Evolutionary conservation across 768 basidiomycete species (phyloP), one percentile per base, ranked within the genome.

Genomic region (Wakefieldia striispora): DNA sequence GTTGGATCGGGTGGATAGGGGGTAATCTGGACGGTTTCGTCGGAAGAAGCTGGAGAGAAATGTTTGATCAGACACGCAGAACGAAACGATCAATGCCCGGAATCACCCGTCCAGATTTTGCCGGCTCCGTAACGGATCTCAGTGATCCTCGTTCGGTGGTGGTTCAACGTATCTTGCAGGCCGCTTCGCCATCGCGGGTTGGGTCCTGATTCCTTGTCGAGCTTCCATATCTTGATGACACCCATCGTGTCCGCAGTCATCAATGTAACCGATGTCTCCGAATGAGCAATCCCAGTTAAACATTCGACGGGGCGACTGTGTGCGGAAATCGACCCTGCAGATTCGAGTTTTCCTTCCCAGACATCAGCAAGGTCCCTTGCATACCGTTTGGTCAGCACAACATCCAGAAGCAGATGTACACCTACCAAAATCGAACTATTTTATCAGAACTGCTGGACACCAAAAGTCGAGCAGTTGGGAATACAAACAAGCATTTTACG

Each of bases 201-300:
- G 1, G 58, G 53, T 17, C 61, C 70, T 2, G 62, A 51, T 55
- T 79, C 78, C 45, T 63, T 68, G 40, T 69, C 68, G 43, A 95
- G 61, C 21, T 78, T 70, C 95, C 95, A 99, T 24, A 83, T 69
- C 51, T 86, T 89, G 63, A 97, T 83, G 9, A 88, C 65, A 2
- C 95, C 97, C 85, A 98, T 89, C 3, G 91, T 95, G 67, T 98
- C 95, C 7, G 81, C 91, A 0, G 92, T 91, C 64, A 86, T 90
- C 5, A 98, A 68, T 23, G 77, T 70, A 0, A 72, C 78, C 17
- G 72, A 69, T 11, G 62, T 64, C n/a, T 71, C 73, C 3, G 81
- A 78, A 34, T 70, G 55, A 13, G 69, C 56, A 50, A 74, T 72
- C n/a, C 79, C 86, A 34, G 81, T 77, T 12, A 97, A 66, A 51